A percentile compares a stretch with the other conserved stretches of the same genome.
phyloP scores from a whole-genome alignment of 306 rosid genomes.

The Quercus suber region DNA sequence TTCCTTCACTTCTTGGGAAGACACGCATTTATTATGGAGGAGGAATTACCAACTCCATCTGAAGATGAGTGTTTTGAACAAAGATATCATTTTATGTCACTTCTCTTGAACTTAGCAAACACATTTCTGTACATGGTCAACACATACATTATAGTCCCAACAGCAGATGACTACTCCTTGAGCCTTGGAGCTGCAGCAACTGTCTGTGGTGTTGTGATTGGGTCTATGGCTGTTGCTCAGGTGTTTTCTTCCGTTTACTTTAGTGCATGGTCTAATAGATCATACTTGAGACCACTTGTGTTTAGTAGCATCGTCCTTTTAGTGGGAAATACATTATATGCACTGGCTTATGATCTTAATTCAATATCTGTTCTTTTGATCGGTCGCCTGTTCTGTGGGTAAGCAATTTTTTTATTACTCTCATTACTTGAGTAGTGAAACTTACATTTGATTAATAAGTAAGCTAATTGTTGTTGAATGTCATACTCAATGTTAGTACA shows the following conservation, averaged over 20 bases:
- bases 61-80: conserved; percentile 67
- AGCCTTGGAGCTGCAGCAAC: conserved; percentile 99
- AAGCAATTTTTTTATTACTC: conserved; percentile 28
- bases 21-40: conserved; percentile 95
- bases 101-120: conserved; percentile 82
- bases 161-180: conserved; percentile 92
- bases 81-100: conserved; percentile 82
- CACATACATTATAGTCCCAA: conserved; percentile 95
- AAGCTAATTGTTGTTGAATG: background rate
- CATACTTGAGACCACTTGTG: conserved; percentile 89
- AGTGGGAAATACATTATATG: conserved; percentile 72
- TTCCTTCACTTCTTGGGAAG: conserved; percentile 91
- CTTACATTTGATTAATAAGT: background rate
- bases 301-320: conserved; percentile 89
- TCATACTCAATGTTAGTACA: background rate
- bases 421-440: conserved; percentile 14
- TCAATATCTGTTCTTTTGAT: conserved; percentile 91
- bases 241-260: conserved; percentile 96
- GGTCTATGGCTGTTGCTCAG: conserved; percentile 99
- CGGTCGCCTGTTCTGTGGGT: conserved; percentile 98
- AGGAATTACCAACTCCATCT: conserved; percentile 67
- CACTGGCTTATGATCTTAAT: conserved; percentile 73
- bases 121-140: conserved; percentile 97
- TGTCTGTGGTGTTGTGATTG: conserved; percentile 93
- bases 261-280: conserved; percentile 98